Evolutionary conservation across 805 yeast species (phyloP).

Genomic region (Spathaspora girioi): DNA sequence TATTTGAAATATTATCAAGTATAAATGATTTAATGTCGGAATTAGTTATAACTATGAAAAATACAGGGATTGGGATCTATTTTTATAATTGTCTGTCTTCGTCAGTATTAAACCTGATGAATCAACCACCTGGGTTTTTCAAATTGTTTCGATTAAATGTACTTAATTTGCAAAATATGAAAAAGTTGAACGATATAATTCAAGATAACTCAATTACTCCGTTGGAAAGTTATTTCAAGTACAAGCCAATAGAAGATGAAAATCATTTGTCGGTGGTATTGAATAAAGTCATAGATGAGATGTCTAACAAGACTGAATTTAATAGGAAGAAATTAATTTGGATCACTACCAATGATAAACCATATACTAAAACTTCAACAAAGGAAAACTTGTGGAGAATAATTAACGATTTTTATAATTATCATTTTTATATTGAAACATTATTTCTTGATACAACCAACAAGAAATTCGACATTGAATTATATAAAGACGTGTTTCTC

Average conservation of each 20-base stretch:
- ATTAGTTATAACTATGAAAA: constrained; percentile 59
- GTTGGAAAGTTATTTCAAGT: constrained; percentile 4
- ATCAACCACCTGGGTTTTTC: constrained; percentile 39
- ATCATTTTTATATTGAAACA: constrained; percentile 56
- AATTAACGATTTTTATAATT: constrained; percentile 57
- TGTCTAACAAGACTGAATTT: constrained; percentile 43
- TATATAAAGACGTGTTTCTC: constrained; percentile 56
- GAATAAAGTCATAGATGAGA: constrained; percentile 52
- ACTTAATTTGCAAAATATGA: constrained; percentile 56
- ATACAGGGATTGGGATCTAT: constrained; percentile 74
- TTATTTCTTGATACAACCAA: constrained; percentile 38
- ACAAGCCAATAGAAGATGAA: constrained; percentile 13
- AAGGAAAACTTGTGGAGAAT: constrained; percentile 52
- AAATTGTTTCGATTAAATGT: constrained; percentile 51
- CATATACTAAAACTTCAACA: constrained; percentile 44
- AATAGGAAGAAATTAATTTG: constrained; percentile 60
- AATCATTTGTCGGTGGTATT: constrained; percentile 39
- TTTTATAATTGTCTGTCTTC: constrained; percentile 44
- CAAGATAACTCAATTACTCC: constrained; percentile 31
- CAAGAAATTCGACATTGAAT: constrained; percentile 26
- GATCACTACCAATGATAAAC: constrained; percentile 74
- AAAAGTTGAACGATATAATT: constrained; percentile 47
- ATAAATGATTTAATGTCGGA: constrained; percentile 62
- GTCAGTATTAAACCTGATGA: constrained; percentile 19
- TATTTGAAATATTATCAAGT: constrained; percentile 52